Evolutionary conservation across 2,329 filamentous ascomycete species (phyloP).

Genomic region (Fusarium fracticaudum): DNA sequence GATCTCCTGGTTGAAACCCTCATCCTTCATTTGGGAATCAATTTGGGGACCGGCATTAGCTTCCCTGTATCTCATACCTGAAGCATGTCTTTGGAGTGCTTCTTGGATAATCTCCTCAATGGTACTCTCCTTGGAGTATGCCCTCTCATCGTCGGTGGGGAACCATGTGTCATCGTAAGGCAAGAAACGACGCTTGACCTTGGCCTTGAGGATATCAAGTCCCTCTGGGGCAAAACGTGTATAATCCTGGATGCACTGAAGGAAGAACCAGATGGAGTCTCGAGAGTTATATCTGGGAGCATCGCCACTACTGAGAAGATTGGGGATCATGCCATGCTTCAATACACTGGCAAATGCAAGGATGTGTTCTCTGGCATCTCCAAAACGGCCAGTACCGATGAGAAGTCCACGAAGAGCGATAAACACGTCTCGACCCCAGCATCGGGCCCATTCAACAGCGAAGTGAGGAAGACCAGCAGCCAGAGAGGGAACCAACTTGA

Average conservation of each 20-base stretch:
- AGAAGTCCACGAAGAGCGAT: conserved; percentile 94
- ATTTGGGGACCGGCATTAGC: conserved; percentile 90
- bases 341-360: conserved; percentile 93
- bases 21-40: conserved; percentile 91
- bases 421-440: conserved; percentile 97
- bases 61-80: conserved; percentile 90
- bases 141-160: conserved; percentile 78
- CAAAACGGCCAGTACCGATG: conserved; percentile 87
- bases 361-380: conserved; percentile 93
- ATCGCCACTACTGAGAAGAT: conserved; percentile 86
- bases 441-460: conserved; percentile 90
- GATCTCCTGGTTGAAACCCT: conserved; percentile 92
- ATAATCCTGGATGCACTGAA: conserved; percentile 96
- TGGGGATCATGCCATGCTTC: conserved; percentile 99
- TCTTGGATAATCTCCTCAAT: conserved; percentile 93
- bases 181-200: conserved; percentile 84
- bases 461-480: conserved; percentile 96
- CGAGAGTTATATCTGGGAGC: conserved; percentile 93
- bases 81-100: conserved; percentile 89
- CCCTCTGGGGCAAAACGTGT: conserved; percentile 83
- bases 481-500: conserved; percentile 83
- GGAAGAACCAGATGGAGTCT: conserved; percentile 97
- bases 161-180: conserved; percentile 98
- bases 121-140: conserved; percentile 85
- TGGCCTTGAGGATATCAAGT: conserved; percentile 75